Evolutionary conservation across 2,329 filamentous ascomycete genomes (phyloP), one percentile per base, ranked within the genome.

Genomic region (Myriosclerotinia scirpicola): DNA sequence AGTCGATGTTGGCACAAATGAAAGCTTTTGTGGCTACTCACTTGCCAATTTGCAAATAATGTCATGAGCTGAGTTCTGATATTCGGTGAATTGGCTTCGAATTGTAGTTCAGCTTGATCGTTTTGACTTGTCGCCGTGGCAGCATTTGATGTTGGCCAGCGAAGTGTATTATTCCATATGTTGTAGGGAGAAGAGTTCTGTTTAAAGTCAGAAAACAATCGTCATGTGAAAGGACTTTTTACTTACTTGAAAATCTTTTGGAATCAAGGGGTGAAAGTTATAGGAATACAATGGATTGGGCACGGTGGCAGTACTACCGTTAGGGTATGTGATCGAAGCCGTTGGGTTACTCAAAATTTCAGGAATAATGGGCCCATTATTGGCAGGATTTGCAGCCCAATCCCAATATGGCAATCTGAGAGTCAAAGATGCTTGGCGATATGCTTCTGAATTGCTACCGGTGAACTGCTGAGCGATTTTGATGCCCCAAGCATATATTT

Each of bases 211-310:
- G 44, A 36, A 36, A 64, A 46, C 6, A 54, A 22, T 46, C 22
- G 46, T 56, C 22, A 9, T 17, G 9, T 36, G 40, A 12, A 46
- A 15, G 36, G 2, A 20, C 3, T 22, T 4, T 6, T 11, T 52
- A 58, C 36, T 50, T 52, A 67, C 65, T n/a, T 1, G 44, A 34
- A 67, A 56, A 12, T 67, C 65, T 14, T 22, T 52, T 22, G 59
- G 60, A 2, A 44, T 26, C 20, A 71, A 56, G 0, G 88, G 87
- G 52, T 82, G 82, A 69, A 89, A 89, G 2, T 77, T 77, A 71
- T 87, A 89, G 34, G 81, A 82, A 71, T 82, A 87, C 8, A 89
- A 79, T 3, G 87, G 87, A 67, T 89, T 89, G 2, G 81, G 77
- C 54, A 89, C 87, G 85, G 85, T 56, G 81, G 83, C 38, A 84